Percentiles rank a stretch among this genome's conserved stretches.
phyloP scores from a whole-genome alignment of 345 rosid species.

The Erucastrum elatum region DNA sequence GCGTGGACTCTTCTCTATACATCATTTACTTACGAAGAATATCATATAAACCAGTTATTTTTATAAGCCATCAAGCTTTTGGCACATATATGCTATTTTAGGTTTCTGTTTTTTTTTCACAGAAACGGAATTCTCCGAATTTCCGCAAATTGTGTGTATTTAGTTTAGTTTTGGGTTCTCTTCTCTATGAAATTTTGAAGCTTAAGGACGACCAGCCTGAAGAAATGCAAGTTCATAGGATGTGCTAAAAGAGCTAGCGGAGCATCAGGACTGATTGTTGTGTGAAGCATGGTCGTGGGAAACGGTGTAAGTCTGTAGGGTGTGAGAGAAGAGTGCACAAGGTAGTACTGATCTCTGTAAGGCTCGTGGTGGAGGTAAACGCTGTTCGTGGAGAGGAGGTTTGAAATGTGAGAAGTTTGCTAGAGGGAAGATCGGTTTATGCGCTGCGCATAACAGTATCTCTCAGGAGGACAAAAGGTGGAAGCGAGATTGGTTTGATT shows the following conservation, averaged over 20 bases:
- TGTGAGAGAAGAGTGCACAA: constrained; percentile 96
- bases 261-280: constrained; percentile 70
- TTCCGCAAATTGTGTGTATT: not conserved
- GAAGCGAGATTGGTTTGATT: constrained; percentile 56
- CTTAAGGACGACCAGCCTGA: constrained; percentile 45
- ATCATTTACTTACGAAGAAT: no score
- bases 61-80: no score
- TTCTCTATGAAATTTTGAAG: not conserved
- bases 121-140: not conserved
- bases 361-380: constrained; percentile 94
- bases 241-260: constrained; percentile 95
- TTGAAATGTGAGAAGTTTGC: constrained; percentile 91
- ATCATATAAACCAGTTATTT: no score
- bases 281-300: constrained; percentile 93
- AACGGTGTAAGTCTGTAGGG: constrained; percentile 60
- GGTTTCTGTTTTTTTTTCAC: no score
- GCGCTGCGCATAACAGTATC: constrained; percentile 89
- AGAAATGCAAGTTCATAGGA: constrained; percentile 75
- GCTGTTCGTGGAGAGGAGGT: constrained; percentile 71
- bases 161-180: not conserved
- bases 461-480: constrained; percentile 50
- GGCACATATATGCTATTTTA: no score
- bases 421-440: constrained; percentile 88
- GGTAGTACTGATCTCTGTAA: constrained; percentile 95
- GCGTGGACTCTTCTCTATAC: not conserved